phyloP scores from a whole-genome alignment of 805 yeast species.

The Ogataea siamensis region DNA sequence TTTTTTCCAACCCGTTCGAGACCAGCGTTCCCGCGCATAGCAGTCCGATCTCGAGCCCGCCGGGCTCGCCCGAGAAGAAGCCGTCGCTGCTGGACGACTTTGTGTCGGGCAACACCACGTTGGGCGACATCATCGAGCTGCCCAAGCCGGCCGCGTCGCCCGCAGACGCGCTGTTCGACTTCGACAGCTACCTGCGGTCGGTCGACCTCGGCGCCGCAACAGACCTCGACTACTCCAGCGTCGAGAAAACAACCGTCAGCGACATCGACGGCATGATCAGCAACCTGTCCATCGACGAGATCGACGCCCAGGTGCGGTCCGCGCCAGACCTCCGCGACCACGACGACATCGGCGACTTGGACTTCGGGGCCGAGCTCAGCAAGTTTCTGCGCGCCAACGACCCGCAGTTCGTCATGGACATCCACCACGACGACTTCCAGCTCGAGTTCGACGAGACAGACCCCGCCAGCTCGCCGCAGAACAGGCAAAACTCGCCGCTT shows the following conservation, averaged over 20 bases:
- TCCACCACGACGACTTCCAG: constrained; percentile 24
- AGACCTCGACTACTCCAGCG: constrained; percentile 27
- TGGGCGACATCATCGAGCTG: constrained; percentile 24
- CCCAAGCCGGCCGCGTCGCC: constrained; percentile 8
- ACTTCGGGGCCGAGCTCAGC: constrained; percentile 23
- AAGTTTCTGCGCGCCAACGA: constrained; percentile 20
- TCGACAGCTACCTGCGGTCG: constrained; percentile 28
- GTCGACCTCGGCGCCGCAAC: constrained; percentile 14
- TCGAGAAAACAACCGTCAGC: constrained; percentile 22
- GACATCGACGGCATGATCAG: constrained; percentile 29
- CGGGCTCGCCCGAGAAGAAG: constrained; percentile 4
- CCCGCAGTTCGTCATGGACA: constrained; percentile 18
- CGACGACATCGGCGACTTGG: constrained; percentile 19
- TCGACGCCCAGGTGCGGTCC: constrained; percentile 38
- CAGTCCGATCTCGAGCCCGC: constrained; percentile 10
- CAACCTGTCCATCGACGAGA: constrained; percentile 31
- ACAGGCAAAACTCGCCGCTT: constrained; percentile 34
- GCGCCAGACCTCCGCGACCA: constrained; percentile 18
- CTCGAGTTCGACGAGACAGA: constrained; percentile 21
- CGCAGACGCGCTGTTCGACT: constrained; percentile 24
- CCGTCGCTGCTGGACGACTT: constrained; percentile 30
- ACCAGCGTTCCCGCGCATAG: constrained; percentile 10
- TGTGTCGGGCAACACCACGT: constrained; percentile 26
- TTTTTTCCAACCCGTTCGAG: constrained; percentile 24
- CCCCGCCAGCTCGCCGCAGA: background rate